Evolutionary conservation across 1,284 basidiomycete genomes (phyloP), one percentile per base, ranked within the genome.

Genomic region (Microbotryum saponariae): DNA sequence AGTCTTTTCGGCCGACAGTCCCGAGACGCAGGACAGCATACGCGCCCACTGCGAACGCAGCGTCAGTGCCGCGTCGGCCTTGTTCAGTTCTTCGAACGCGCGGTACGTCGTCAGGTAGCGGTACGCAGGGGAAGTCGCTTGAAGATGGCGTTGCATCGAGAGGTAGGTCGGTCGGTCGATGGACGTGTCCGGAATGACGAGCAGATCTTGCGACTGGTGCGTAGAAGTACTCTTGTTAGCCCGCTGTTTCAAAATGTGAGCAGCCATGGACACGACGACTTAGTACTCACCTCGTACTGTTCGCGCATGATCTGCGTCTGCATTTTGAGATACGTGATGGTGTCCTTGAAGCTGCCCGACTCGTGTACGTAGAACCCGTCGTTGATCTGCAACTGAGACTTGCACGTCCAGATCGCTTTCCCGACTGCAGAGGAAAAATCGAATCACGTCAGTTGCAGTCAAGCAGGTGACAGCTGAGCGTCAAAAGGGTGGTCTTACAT

Each of bases 341-440:
- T 80, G 33, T 80, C 80, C n/a, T 71, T 70, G 10, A 79, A 62
- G 54, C 76, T 77, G 47, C 76, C 73, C 0, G 80, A 81, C 52
- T 79, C 77, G 63, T 82, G 79, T 12, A 83, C 75, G 64, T 77
- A 79, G 72, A 82, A 83, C 25, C 78, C 77, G 66, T 81, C 80
- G 54, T 80, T 76, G 42, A 82, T 74, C 65, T 82, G 81, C 6
- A 80, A 77, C 63, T 80, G 79, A 18, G 80, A 80, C 52, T 76
- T 73, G 37, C 73, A 73, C 3, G 76, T 77, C 63, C 73, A 73
- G 49, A 77, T 76, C 61, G 71, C 71, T 25, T 70, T 62, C 7
- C 72, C 74, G 53, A 71, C 31, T 31, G 31, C 37, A 42, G 16
- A 42, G 12, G 37, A 42, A 18, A 16, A 42, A 71, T 37, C 65